Conservation (phyloP, 257 asterid genomes). For the Solanum etuberosum region DNA sequence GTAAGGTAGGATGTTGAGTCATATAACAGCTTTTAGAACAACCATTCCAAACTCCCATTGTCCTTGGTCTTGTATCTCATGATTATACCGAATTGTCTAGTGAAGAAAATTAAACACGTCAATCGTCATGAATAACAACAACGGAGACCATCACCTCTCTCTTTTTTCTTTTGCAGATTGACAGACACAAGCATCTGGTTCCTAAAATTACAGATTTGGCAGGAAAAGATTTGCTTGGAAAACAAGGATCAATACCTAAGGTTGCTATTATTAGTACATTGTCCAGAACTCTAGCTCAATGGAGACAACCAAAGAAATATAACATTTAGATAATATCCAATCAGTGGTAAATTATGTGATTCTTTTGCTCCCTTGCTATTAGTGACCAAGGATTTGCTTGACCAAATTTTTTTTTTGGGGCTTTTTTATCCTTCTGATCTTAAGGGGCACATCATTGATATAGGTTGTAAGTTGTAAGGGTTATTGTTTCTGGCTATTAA, state of each 20-base stretch:
- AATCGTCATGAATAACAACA: neutral
- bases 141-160: neutral
- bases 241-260: conserved; percentile 44
- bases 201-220: conserved; percentile 89
- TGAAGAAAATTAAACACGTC: neutral
- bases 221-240: conserved; percentile 87
- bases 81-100: neutral
- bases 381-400: conserved; percentile 9
- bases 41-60: neutral
- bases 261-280: conserved; percentile 50
- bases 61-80: neutral
- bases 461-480: neutral
- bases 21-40: neutral
- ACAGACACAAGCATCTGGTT: conserved; percentile 82
- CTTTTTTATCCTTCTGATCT: neutral
- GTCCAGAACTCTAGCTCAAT: conserved; percentile 48
- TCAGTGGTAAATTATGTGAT: conserved; percentile 9
- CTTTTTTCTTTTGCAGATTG: conserved; percentile 48
- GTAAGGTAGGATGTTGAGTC: neutral
- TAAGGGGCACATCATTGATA: neutral
- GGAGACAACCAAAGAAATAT: conserved; percentile 75
- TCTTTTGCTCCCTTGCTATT: conserved; percentile 16
- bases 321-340: conserved; percentile 33
- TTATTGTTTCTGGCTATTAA: neutral
- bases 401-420: neutral